phyloP scores from a whole-genome alignment of 306 rosid genomes.

The Dryas drummondii region DNA sequence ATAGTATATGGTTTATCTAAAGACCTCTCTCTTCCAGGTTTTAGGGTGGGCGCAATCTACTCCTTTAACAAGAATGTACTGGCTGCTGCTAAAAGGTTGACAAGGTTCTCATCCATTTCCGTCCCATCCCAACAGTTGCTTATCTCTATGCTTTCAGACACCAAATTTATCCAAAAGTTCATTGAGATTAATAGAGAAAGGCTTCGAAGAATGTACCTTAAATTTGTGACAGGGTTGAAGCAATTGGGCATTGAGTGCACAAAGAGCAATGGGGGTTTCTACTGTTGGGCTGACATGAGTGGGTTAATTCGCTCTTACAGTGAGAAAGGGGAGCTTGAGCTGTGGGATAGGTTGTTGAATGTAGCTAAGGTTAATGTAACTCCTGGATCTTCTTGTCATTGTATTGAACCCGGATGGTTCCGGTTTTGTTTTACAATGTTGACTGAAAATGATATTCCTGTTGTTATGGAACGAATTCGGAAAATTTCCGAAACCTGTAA shows the following conservation, averaged over 20 bases:
- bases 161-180: conserved; percentile 51
- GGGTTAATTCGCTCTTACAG: conserved; percentile 58
- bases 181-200: conserved; percentile 47
- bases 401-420: conserved; percentile 95
- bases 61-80: conserved; percentile 61
- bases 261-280: conserved; percentile 73
- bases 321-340: conserved; percentile 93
- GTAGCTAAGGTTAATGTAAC: conserved; percentile 70
- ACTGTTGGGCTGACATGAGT: conserved; percentile 94
- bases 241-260: conserved; percentile 67
- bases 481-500: conserved; percentile 49
- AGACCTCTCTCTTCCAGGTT: conserved; percentile 79
- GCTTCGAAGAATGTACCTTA: conserved; percentile 46
- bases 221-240: conserved; percentile 68
- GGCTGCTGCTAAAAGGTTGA: conserved; percentile 62
- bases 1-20: conserved; percentile 69
- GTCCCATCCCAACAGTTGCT: conserved; percentile 72
- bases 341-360: conserved; percentile 84
- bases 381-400: conserved; percentile 84
- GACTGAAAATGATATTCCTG: conserved; percentile 66
- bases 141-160: conserved; percentile 75
- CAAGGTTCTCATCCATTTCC: conserved; percentile 71
- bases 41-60: conserved; percentile 71
- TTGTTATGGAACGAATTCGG: conserved; percentile 69
- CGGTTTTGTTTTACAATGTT: conserved; percentile 67